Evolutionary conservation across 805 yeast genomes (phyloP).

Genomic region (Wickerhamomyces silvicola): DNA sequence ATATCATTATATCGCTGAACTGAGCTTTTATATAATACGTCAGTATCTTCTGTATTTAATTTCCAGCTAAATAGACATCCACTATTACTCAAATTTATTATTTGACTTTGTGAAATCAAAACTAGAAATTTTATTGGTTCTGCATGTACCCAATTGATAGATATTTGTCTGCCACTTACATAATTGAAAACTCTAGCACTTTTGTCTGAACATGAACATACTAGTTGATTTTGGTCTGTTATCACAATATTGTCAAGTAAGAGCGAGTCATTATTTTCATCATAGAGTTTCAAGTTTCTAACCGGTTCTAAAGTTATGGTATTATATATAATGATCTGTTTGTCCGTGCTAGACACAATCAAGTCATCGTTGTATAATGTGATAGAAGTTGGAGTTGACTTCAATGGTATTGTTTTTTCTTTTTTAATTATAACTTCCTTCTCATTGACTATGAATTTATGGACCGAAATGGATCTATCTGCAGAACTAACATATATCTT

Average conservation of each 20-base stretch:
- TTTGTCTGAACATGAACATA: slow-evolving; percentile 48
- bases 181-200: slow-evolving; percentile 46
- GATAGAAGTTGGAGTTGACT: slow-evolving; percentile 44
- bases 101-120: slow-evolving; percentile 18
- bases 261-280: slow-evolving; percentile 37
- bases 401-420: slow-evolving; percentile 44
- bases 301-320: slow-evolving; percentile 26
- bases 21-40: slow-evolving; percentile 3
- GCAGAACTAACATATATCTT: slow-evolving; percentile 49
- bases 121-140: slow-evolving; percentile 42
- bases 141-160: slow-evolving; percentile 56
- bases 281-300: slow-evolving; percentile 35
- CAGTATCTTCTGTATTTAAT: background rate
- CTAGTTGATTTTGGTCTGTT: slow-evolving; percentile 24
- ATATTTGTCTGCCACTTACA: slow-evolving; percentile 37
- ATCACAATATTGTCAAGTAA: slow-evolving; percentile 38
- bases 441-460: slow-evolving; percentile 26
- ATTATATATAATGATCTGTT: slow-evolving; percentile 36
- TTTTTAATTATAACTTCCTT: slow-evolving; percentile 20
- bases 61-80: slow-evolving; percentile 52
- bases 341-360: slow-evolving; percentile 48
- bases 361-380: slow-evolving; percentile 31
- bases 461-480: slow-evolving; percentile 55
- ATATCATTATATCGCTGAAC: slow-evolving; percentile 14
- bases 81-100: slow-evolving; percentile 41